Evolutionary conservation across 1,139 yeast species (phyloP).

Genomic region (Yamadazyma conglobata): DNA sequence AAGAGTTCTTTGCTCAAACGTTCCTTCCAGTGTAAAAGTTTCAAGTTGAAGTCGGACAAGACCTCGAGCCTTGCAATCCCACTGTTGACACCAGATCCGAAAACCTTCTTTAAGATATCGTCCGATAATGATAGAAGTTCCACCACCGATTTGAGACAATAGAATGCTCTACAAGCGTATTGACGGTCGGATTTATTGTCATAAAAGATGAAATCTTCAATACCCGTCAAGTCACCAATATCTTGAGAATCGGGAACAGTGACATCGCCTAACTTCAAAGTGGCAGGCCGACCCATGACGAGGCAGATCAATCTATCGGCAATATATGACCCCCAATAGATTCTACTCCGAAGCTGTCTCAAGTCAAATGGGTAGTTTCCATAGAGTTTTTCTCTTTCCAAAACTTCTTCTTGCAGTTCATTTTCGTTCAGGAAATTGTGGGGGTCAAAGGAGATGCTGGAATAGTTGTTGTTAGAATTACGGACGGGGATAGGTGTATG

Average conservation of each 20-base stretch:
- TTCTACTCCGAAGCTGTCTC: constrained; percentile 12
- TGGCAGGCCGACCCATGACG: constrained; percentile 13
- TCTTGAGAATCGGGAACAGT: constrained; percentile 14
- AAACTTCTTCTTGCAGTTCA: too few species aligned
- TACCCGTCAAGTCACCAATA: constrained; percentile 14
- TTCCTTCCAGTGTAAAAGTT: constrained; percentile 9
- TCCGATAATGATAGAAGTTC: constrained; percentile 10
- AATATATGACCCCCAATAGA: constrained; percentile 15
- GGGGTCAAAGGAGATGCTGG: constrained; percentile 1
- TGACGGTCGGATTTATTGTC: constrained; percentile 11
- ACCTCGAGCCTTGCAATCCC: constrained; percentile 7
- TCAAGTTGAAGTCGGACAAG: constrained; percentile 8
- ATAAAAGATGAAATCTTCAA: constrained; percentile 13
- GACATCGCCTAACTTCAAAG: constrained; percentile 12
- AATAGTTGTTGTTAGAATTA: not conserved
- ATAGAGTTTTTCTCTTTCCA: constrained; percentile 6
- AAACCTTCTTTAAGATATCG: constrained; percentile 11
- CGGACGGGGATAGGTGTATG: constrained; percentile 1
- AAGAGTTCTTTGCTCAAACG: constrained; percentile 6
- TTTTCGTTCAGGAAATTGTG: too few species aligned
- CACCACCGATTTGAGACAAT: constrained; percentile 11
- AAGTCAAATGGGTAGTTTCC: constrained; percentile 12
- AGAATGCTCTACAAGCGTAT: constrained; percentile 11
- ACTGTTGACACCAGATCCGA: constrained; percentile 7
- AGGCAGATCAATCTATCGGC: constrained; percentile 14